phyloP scores from a whole-genome alignment of 768 basidiomycete genomes.

The Suillus sp. region DNA sequence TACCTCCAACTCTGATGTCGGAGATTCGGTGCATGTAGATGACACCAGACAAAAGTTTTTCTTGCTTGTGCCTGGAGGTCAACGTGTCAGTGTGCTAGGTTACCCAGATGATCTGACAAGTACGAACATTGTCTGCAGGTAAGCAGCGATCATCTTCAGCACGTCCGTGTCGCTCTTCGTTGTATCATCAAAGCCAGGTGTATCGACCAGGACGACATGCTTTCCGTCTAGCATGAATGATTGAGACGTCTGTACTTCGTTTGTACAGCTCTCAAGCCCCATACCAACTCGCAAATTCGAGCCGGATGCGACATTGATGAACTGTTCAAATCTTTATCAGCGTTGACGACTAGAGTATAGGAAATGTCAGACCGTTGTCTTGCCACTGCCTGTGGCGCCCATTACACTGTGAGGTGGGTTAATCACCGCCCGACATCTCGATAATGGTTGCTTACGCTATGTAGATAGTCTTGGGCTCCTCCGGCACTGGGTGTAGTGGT shows the following conservation, averaged over 20 bases:
- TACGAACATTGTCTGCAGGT: conserved; percentile 35
- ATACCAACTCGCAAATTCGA: conserved; percentile 35
- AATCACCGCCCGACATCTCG: background rate
- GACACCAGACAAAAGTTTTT: conserved; percentile 45
- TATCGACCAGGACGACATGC: conserved; percentile 55
- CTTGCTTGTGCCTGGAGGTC: conserved; percentile 33
- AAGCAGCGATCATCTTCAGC: conserved; percentile 50
- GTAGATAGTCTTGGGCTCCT: conserved; percentile 14
- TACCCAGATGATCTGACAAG: background rate
- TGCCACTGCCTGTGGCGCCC: conserved; percentile 23
- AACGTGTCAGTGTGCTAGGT: conserved; percentile 15
- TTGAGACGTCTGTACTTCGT: conserved; percentile 32
- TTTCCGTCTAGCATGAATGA: conserved; percentile 34
- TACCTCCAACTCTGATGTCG: conserved; percentile 51
- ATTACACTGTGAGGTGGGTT: conserved; percentile 17
- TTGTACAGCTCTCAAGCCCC: conserved; percentile 39
- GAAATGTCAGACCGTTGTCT: conserved; percentile 18
- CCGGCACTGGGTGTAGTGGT: background rate
- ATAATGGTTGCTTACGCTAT: conserved; percentile 16
- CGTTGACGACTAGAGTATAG: background rate
- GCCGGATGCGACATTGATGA: conserved; percentile 40
- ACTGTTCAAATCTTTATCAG: conserved; percentile 25
- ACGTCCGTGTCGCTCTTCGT: conserved; percentile 50
- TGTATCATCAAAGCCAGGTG: conserved; percentile 66
- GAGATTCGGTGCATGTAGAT: conserved; percentile 57